phyloP scores from a whole-genome alignment of 2,329 filamentous ascomycete species.

The Cercospora zeae-maydis region DNA sequence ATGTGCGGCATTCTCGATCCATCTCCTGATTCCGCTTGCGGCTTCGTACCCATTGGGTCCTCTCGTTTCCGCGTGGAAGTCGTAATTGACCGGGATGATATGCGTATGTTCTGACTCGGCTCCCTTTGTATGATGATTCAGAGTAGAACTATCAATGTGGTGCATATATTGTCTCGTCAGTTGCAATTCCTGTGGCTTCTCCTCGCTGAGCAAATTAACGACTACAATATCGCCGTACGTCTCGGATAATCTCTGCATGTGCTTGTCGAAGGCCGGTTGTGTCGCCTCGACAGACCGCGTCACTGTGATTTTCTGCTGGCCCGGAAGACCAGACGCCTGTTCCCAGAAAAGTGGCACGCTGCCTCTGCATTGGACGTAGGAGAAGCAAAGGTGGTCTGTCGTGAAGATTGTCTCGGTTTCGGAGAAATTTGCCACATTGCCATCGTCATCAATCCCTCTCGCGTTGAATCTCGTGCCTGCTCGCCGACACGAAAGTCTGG shows the following conservation, averaged over 20 bases:
- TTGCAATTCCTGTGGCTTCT: constrained; percentile 81
- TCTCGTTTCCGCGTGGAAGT: constrained; percentile 93
- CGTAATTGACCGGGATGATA: constrained; percentile 79
- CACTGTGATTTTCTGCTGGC: constrained; percentile 89
- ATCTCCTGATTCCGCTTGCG: constrained; percentile 75
- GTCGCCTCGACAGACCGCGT: constrained; percentile 86
- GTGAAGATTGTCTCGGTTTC: constrained; percentile 93
- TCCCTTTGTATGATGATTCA: constrained; percentile 53
- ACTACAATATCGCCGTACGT: constrained; percentile 89
- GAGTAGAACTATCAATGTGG: constrained; percentile 69
- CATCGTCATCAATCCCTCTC: constrained; percentile 95
- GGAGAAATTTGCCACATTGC: constrained; percentile 97
- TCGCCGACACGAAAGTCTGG: constrained; percentile 81
- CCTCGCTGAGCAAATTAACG: constrained; percentile 87
- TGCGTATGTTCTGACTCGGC: constrained; percentile 64
- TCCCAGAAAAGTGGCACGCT: constrained; percentile 98
- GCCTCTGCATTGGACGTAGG: constrained; percentile 87
- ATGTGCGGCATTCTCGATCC: constrained; percentile 75
- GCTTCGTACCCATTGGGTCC: constrained; percentile 84
- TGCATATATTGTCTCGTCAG: constrained; percentile 74
- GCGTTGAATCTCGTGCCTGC: constrained; percentile 96
- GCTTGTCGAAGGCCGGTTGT: constrained; percentile 91
- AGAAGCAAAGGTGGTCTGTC: constrained; percentile 76
- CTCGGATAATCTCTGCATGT: constrained; percentile 82
- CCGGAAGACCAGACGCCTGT: constrained; percentile 81